Percentiles rank a stretch among this genome's conserved stretches.
Conservation (phyloP, 2,329 filamentous ascomycete genomes). For the Sporothrix dimorphospora region DNA sequence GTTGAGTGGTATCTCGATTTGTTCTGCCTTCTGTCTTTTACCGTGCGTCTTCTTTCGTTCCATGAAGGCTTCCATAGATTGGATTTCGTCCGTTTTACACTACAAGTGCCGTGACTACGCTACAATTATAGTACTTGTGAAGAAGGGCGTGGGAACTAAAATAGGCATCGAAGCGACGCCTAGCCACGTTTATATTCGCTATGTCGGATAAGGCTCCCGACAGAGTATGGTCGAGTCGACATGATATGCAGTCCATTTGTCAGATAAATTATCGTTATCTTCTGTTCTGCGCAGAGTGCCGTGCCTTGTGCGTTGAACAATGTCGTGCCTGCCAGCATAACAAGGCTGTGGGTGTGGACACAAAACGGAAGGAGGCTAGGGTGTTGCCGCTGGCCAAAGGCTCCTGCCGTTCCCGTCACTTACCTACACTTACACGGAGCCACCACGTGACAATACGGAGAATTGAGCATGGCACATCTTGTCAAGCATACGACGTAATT, state of each 20-base stretch:
- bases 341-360: not conserved
- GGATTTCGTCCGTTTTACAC: not conserved
- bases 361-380: conserved; percentile 6
- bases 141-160: not conserved
- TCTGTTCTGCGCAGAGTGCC: too few species aligned
- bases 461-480: not conserved
- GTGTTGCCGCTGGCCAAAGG: not conserved
- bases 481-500: not conserved
- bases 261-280: too few species aligned
- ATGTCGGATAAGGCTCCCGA: not conserved
- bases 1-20: not conserved
- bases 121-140: not conserved
- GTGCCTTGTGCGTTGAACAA: not conserved
- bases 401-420: not conserved
- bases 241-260: too few species aligned
- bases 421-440: not conserved
- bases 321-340: not conserved
- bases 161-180: not conserved
- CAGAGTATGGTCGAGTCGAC: not conserved
- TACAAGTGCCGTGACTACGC: not conserved
- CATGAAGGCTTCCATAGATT: not conserved
- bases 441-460: not conserved
- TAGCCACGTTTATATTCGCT: not conserved
- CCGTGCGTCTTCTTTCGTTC: not conserved
- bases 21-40: not conserved